Evolutionary conservation across 2,329 filamentous ascomycete species (phyloP), one percentile per base, ranked within the genome.

Genomic region (Trichoderma semiorbis): DNA sequence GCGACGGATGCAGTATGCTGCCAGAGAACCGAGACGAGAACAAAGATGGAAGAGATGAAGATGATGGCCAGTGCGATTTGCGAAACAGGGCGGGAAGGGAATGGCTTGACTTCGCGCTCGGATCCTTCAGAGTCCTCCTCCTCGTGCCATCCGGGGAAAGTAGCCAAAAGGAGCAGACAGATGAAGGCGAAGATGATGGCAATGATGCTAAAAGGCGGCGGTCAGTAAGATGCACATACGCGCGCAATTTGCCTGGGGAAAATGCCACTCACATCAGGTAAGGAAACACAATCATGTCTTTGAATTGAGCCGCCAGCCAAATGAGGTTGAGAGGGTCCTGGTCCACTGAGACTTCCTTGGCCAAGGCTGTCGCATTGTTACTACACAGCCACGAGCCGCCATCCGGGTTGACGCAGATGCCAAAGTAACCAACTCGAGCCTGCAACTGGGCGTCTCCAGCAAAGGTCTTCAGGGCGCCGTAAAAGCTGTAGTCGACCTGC

Each of bases 101-200:
- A 97, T 8, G 94, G 94, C 83, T 97, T 97, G 80, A 97, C 92
- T 83, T 97, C 94, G 78, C 93, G 90, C 77, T 97, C 94, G 63
- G 91, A 94, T 67, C 94, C 95, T 68, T 89, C 86, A 47, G 88
- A 90, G 81, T 96, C 93, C 75, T 91, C 88, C 82, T 97, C 94
- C 82, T 97, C 94, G 82, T 98, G 95, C 94, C 96, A 99, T 74
- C 95, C 95, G 1, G 96, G 96, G 84, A 98, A 99, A 39, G 96
- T 98, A 69, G 95, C 95, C 69, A 99, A 91, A 55, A 99, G 89
- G 74, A 99, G 88, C 80, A 99, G 93, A 81, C 94, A 97, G 82
- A 98, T 88, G 84, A 98, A 98, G 76, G 96, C 95, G 79, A 99
- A 94, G 81, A 99, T 93, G 79, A 98, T 95, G 79, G 96, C 96